Base-by-base conservation (phyloP, 768 basidiomycete genomes). In the Auriscalpium microsporum region DNA sequence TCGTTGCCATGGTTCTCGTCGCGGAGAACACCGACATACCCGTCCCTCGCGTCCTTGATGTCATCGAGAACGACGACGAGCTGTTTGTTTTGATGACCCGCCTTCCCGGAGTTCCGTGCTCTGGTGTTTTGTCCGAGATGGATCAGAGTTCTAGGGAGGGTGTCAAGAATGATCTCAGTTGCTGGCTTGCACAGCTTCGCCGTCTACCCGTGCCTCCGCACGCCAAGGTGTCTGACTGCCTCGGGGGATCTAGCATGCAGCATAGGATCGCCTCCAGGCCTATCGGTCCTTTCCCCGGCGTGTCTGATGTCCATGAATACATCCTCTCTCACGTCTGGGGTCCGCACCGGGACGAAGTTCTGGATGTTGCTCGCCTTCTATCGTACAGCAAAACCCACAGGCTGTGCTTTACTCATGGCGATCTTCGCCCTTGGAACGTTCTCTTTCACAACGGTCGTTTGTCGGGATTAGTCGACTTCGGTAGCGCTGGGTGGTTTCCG, bases 381-480 rank as follows among this genome's bases (percentile, higher is more conserved):
- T 45, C 44, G 14, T 28, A 28, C 28, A 28, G 28, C 28, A 45
- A 45, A 21, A 45, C 16, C n/a, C 28, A 48, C 28, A 34, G 28
- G 28, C 28, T 34, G 21, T n/a, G n/a, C 10, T 48, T 48, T 10
- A 16, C 28, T 33, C 48, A 48, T 16, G 48, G 48, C 28, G 48
- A 49, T 55, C 34, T 78, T 38, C 68, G 72, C 37, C 73, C 73
- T 14, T 68, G 71, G 16, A 78, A 78, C 57, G 68, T 78, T 51
- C 62, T 78, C 33, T 65, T 78, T 40, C 61, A 71, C 23, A 65
- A 60, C 21, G 60, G 58, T 17, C 56, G 38, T 17, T 17, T 75
- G 45, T 68, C 67, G 5, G 71, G 63, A 8, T 61, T 74, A 16
- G 45, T 75, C n/a, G 74, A 73, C 54, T 75, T 72, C 72, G 68